phyloP scores from a whole-genome alignment of 2,329 filamentous ascomycete genomes.

The Madurella fahalii region DNA sequence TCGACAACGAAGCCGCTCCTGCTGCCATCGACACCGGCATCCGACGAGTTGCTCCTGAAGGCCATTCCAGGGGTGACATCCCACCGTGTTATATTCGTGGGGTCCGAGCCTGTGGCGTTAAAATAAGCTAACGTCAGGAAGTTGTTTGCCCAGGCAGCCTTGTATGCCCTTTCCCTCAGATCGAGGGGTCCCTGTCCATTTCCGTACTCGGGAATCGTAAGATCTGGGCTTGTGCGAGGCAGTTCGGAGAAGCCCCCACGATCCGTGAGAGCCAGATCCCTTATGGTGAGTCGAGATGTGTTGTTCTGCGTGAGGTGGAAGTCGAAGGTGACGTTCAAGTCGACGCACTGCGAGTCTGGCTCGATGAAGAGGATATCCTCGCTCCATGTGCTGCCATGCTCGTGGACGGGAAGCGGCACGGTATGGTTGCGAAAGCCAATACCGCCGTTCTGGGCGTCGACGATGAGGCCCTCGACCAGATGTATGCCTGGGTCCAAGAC shows the following conservation, averaged over 20 bases:
- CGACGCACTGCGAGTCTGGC: conserved; percentile 6
- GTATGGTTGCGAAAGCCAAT: conserved; percentile 15
- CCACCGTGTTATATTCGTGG: neutral
- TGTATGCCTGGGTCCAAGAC: conserved; percentile 2
- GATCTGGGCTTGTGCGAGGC: neutral
- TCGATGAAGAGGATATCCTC: conserved; percentile 15
- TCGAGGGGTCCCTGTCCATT: conserved; percentile 5
- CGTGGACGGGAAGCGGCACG: neutral
- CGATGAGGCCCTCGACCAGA: conserved; percentile 11
- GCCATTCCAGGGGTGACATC: conserved; percentile 5
- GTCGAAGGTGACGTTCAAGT: conserved; percentile 12
- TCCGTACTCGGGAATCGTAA: neutral
- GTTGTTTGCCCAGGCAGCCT: conserved; percentile 11
- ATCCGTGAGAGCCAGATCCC: neutral
- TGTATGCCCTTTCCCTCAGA: conserved; percentile 6
- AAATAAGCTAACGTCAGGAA: conserved; percentile 5
- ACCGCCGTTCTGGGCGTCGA: conserved; percentile 10
- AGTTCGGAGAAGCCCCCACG: conserved; percentile 9
- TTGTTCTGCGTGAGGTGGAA: neutral
- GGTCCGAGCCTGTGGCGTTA: conserved; percentile 2
- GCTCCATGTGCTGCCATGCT: conserved; percentile 8
- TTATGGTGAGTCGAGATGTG: neutral
- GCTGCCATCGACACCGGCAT: too few relatives aligned
- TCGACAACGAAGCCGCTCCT: neutral
- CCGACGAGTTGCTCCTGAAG: neutral